Conservation (phyloP, 345 rosid species). For the Lepidium aucheri region DNA sequence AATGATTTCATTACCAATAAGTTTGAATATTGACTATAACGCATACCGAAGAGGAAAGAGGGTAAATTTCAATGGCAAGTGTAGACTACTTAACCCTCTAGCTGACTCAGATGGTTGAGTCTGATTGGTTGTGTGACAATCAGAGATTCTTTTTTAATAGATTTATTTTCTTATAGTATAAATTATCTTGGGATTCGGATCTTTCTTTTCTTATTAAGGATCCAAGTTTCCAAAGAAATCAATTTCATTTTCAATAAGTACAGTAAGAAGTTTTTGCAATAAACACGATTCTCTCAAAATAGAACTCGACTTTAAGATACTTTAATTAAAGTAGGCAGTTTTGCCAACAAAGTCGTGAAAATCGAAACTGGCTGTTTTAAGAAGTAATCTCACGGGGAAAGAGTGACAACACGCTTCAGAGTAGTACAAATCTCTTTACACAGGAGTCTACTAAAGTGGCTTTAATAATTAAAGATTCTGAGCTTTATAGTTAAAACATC, state of each 20-base stretch:
- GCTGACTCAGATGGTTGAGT: slow-evolving; percentile 12
- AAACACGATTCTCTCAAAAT: background rate
- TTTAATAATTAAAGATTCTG: background rate
- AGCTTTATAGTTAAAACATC: background rate
- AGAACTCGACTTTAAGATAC: background rate
- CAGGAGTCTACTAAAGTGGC: background rate
- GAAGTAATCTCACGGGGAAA: slow-evolving; percentile 4
- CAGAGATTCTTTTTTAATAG: background rate
- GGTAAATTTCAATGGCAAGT: background rate
- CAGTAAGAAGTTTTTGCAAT: too few relatives aligned
- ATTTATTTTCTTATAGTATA: background rate
- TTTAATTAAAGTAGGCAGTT: background rate
- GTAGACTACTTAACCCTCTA: background rate
- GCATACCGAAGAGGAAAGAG: background rate
- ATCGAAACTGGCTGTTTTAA: background rate
- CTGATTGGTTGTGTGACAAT: background rate
- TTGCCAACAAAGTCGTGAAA: background rate
- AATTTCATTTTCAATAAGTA: too few relatives aligned
- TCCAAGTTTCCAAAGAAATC: background rate
- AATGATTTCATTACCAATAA: background rate
- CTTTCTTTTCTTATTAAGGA: background rate
- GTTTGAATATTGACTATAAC: background rate
- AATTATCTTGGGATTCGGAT: background rate
- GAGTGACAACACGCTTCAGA: background rate
- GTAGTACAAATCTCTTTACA: background rate